phyloP scores from a whole-genome alignment of 2,329 filamentous ascomycete species.

The Nannizzia gypsea region DNA sequence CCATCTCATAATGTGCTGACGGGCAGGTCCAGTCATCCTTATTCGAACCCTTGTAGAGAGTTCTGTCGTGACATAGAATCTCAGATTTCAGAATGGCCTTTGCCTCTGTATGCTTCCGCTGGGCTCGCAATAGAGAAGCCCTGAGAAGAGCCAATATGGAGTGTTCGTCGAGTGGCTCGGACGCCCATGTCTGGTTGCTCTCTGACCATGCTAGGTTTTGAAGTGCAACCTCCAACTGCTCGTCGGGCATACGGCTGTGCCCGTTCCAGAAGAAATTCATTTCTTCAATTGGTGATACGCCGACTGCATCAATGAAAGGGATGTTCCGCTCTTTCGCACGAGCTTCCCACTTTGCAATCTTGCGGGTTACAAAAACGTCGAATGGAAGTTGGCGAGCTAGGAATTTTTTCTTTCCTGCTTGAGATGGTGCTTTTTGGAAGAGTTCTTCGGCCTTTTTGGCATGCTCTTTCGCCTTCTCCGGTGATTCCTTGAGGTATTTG shows the following conservation, averaged over 20 bases:
- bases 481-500: conserved; percentile 20
- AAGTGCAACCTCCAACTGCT: conserved; percentile 53
- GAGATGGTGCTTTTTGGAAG: conserved; percentile 57
- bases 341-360: conserved; percentile 78
- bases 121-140: conserved; percentile 53
- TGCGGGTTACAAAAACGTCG: conserved; percentile 72
- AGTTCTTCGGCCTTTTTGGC: conserved; percentile 57
- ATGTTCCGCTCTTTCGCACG: conserved; percentile 55
- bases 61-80: conserved; percentile 48
- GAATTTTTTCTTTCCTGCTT: conserved; percentile 76
- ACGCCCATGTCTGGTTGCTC: conserved; percentile 46
- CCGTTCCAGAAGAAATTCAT: conserved; percentile 95
- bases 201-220: conserved; percentile 54
- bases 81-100: conserved; percentile 49
- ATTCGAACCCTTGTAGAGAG: conserved; percentile 40
- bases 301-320: conserved; percentile 66
- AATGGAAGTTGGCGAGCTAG: conserved; percentile 84
- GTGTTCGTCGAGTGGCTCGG: conserved; percentile 47
- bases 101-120: conserved; percentile 54
- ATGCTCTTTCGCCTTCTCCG: conserved; percentile 41
- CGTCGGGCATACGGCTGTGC: conserved; percentile 61
- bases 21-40: conserved; percentile 55
- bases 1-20: conserved; percentile 75
- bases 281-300: conserved; percentile 69
- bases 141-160: conserved; percentile 56